Percentiles rank a stretch among this genome's conserved stretches.
Evolutionary conservation across 352 stramenopile genomes (phyloP).

Genomic region (Phytophthora fragariae): DNA sequence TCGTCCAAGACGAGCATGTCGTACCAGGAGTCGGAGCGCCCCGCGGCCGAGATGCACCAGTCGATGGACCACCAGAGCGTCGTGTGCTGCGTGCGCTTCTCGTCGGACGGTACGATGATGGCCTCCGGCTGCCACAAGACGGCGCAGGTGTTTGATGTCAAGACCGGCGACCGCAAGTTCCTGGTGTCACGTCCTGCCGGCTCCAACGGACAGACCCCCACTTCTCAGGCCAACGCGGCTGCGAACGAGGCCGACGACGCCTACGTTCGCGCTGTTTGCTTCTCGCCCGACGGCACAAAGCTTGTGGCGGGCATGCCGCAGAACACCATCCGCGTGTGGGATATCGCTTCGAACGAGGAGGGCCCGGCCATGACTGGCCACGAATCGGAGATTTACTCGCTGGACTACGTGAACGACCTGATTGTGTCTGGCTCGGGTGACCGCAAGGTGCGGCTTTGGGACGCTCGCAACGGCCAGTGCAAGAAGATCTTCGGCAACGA

Average conservation of each 20-base stretch:
- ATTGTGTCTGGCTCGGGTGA: slow-evolving; percentile 89
- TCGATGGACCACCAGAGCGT: slow-evolving; percentile 92
- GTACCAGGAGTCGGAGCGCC: slow-evolving; percentile 84
- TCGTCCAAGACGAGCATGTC: slow-evolving; percentile 71
- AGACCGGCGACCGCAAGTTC: slow-evolving; percentile 85
- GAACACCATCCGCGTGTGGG: slow-evolving; percentile 89
- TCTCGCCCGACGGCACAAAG: slow-evolving; percentile 87
- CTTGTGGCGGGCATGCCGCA: slow-evolving; percentile 89
- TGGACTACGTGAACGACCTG: slow-evolving; percentile 88
- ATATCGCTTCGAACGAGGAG: slow-evolving; percentile 90
- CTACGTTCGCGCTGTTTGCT: slow-evolving; percentile 87
- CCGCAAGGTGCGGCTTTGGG: slow-evolving; percentile 85
- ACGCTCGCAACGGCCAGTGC: slow-evolving; percentile 82
- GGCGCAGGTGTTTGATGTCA: slow-evolving; percentile 87
- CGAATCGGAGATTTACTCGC: slow-evolving; percentile 88
- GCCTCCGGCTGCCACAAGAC: slow-evolving; percentile 89
- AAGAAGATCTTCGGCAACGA: slow-evolving; percentile 89
- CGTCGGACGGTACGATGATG: slow-evolving; percentile 86
- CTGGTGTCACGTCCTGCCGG: slow-evolving; percentile 73
- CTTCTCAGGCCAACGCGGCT: slow-evolving; percentile 48
- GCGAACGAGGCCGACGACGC: slow-evolving; percentile 81
- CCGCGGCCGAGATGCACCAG: slow-evolving; percentile 84
- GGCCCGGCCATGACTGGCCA: slow-evolving; percentile 82
- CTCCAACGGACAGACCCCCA: slow-evolving; percentile 49
- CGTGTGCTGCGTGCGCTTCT: slow-evolving; percentile 88